Percentiles rank a stretch among this genome's conserved stretches.
phyloP scores from a whole-genome alignment of 2,329 filamentous ascomycete species.

The Colletotrichum sp. region DNA sequence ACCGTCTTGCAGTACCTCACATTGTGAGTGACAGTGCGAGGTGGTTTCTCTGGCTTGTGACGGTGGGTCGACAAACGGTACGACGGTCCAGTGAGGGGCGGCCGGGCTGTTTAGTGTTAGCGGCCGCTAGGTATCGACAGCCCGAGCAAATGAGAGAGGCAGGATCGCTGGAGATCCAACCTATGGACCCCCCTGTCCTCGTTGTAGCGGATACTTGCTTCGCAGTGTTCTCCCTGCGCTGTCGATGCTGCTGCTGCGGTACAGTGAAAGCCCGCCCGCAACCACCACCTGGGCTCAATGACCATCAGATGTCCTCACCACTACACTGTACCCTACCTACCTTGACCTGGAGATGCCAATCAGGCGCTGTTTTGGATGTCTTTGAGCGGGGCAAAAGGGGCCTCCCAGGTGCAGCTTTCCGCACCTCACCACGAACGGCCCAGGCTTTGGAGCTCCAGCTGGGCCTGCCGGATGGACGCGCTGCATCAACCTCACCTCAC shows the following conservation, averaged over 20 bases:
- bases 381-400: background rate
- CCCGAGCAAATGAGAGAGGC: conserved; percentile 2
- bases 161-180: conserved; percentile 1
- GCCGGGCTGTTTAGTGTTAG: background rate
- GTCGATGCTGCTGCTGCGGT: background rate
- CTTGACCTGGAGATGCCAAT: background rate
- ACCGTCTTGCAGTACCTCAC: background rate
- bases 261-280: background rate
- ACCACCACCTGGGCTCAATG: background rate
- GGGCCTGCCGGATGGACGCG: background rate
- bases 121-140: background rate
- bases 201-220: background rate
- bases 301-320: background rate
- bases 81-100: background rate
- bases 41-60: conserved; percentile 8
- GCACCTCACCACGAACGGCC: background rate
- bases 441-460: background rate
- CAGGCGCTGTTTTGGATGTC: background rate
- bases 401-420: conserved; percentile 11
- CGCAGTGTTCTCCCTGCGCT: background rate
- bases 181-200: background rate
- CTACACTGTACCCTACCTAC: background rate
- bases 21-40: background rate
- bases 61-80: background rate
- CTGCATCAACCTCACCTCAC: background rate